phyloP scores from a whole-genome alignment of 2,329 filamentous ascomycete species.

The Penicillium thymicola region DNA sequence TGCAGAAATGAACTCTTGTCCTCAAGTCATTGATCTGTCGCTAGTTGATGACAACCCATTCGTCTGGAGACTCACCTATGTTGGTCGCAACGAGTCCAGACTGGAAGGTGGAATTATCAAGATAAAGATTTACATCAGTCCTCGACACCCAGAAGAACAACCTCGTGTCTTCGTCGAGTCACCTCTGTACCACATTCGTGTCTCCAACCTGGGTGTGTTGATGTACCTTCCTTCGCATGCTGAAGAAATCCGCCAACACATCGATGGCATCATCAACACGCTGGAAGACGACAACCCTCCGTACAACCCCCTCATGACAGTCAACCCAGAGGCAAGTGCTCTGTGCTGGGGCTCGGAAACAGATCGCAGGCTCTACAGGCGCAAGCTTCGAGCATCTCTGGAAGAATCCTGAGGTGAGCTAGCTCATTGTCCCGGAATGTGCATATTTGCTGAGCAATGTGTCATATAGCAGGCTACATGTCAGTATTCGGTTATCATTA shows the following conservation, averaged over 20 bases:
- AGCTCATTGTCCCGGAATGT: not conserved
- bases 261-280: conserved; percentile 75
- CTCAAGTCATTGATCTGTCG: conserved; percentile 68
- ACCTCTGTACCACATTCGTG: conserved; percentile 80
- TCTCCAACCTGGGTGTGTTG: conserved; percentile 73
- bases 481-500: not conserved
- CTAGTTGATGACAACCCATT: conserved; percentile 83
- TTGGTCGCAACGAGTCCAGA: conserved; percentile 88
- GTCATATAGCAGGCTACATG: not conserved
- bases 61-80: conserved; percentile 82
- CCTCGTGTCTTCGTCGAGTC: conserved; percentile 80
- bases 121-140: conserved; percentile 75
- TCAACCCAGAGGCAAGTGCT: conserved; percentile 80
- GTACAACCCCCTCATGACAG: conserved; percentile 84
- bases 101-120: conserved; percentile 87
- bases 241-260: conserved; percentile 78
- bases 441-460: not conserved
- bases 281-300: conserved; percentile 85
- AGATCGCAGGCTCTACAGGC: conserved; percentile 79
- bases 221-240: conserved; percentile 72
- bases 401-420: not conserved
- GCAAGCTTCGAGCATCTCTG: conserved; percentile 58
- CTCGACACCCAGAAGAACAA: conserved; percentile 82
- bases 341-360: conserved; percentile 80
- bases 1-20: conserved; percentile 68